These are phyloP conservation scores for Thielaviopsis ethacetica DNA, from an alignment of 2,329 filamentous ascomycete species.

Conservation along the genomic window DNA sequence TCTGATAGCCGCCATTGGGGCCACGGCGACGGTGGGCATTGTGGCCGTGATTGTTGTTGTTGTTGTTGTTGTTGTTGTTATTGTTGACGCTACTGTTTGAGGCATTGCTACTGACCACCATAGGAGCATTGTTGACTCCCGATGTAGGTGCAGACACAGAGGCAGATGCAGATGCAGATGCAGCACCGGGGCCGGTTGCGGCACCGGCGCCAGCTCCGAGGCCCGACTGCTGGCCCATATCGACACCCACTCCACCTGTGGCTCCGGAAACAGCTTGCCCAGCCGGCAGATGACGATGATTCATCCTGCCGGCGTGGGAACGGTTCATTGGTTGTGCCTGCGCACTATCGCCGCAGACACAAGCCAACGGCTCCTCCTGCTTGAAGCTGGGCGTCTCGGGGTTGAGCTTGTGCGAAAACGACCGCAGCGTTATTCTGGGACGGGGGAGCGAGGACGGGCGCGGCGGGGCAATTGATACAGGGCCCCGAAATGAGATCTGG, in stretches of 20 bases:
- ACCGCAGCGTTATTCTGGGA: slow-evolving; percentile 10
- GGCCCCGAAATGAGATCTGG: slow-evolving; percentile 3
- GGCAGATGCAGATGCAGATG: background rate
- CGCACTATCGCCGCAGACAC: slow-evolving; percentile 12
- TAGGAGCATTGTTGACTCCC: background rate
- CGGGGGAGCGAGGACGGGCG: background rate
- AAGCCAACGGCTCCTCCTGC: slow-evolving; percentile 9
- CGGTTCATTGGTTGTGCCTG: slow-evolving; percentile 14
- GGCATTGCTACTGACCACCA: background rate
- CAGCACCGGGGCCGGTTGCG: slow-evolving; percentile 1
- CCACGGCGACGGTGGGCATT: slow-evolving; percentile 19
- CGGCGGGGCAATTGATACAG: slow-evolving; percentile 9
- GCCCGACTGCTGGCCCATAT: slow-evolving; percentile 15
- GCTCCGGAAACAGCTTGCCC: slow-evolving; percentile 45
- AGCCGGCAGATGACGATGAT: slow-evolving; percentile 60
- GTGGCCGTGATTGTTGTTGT: slow-evolving; percentile 19
- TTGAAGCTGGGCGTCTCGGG: slow-evolving; percentile 11
- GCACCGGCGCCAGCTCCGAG: background rate
- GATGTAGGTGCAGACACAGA: background rate
- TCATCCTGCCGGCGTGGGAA: slow-evolving; percentile 61
- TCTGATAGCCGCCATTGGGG: slow-evolving; percentile 22
- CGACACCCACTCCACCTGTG: slow-evolving; percentile 4
- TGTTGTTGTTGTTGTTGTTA: slow-evolving; percentile 18
- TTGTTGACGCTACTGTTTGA: slow-evolving; percentile 13
- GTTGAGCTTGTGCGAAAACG: slow-evolving; percentile 10